Evolutionary conservation across 2,329 filamentous ascomycete genomes (phyloP).

Genomic region (Aspergillus costaricaensis): DNA sequence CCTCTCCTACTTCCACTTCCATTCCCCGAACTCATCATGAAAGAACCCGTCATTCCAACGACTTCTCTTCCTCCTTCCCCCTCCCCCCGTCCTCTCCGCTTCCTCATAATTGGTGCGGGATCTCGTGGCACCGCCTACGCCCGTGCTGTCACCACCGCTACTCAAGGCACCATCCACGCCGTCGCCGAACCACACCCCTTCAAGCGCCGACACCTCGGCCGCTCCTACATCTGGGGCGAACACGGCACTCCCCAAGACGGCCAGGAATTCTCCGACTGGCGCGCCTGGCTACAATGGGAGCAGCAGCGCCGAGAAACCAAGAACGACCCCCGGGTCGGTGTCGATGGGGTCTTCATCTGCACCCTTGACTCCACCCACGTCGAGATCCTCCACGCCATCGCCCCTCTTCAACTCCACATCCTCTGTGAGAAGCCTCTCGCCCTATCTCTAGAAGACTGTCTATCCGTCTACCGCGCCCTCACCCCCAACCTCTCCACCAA

Average conservation of each 20-base stretch:
- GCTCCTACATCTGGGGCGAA: constrained; percentile 70
- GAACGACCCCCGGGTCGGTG: constrained; percentile 42
- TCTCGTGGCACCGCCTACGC: constrained; percentile 77
- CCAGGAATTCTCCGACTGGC: constrained; percentile 73
- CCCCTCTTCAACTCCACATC: constrained; percentile 71
- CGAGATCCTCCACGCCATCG: constrained; percentile 74
- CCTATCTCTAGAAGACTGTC: constrained; percentile 74
- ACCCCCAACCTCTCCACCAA: constrained; percentile 37
- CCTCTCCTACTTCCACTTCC: not conserved
- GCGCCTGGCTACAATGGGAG: constrained; percentile 75
- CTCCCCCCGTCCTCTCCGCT: constrained; percentile 51
- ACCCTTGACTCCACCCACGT: constrained; percentile 88
- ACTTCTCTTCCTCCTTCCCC: constrained; percentile 1
- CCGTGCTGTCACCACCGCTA: constrained; percentile 64
- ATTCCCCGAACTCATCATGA: constrained; percentile 17
- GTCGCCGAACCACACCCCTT: constrained; percentile 79
- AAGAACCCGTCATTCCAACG: constrained; percentile 21
- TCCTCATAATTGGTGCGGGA: constrained; percentile 81
- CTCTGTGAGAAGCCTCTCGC: constrained; percentile 96
- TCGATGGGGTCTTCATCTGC: constrained; percentile 69
- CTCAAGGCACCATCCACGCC: constrained; percentile 69
- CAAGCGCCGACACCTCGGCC: constrained; percentile 72
- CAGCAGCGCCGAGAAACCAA: constrained; percentile 54
- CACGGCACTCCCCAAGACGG: constrained; percentile 53
- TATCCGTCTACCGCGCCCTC: constrained; percentile 62